Evolutionary conservation across 2,329 filamentous ascomycete genomes (phyloP), one percentile per base, ranked within the genome.

Genomic region (Sporothrix brunneoviolacea): DNA sequence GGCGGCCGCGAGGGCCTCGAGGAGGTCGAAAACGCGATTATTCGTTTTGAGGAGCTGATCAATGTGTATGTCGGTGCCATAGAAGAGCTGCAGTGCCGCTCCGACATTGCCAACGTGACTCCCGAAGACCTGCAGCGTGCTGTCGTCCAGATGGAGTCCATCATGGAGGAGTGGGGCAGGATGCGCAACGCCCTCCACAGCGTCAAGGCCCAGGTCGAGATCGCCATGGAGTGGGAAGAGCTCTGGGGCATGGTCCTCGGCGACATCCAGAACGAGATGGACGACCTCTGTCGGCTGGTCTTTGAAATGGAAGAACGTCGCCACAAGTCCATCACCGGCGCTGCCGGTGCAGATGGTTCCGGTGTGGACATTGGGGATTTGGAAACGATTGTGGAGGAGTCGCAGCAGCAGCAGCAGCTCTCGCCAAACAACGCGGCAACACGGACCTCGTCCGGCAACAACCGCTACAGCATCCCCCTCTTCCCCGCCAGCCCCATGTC

Each of bases 161-260:
- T 95, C 53, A 73, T 95, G 54, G 75, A 76, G 32, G 88, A 91
- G 61, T 98, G 93, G 93, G 76, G 82, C 39, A 82, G 83, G 57
- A 91, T 96, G 60, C 86, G 89, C 60, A 75, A 73, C 37, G 84
- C 86, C 1, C 71, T 98, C 45, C 86, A 85, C 56, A 83, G 71
- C 22, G 86, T 95, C 50, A 95, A 95, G 64, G 80, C 80, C 42
- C 91, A 97, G 63, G 91, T 98, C 16, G 93, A 97, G 67, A 83
- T 95, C 52, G 93, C 93, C 41, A 95, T 97, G 90, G 93, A 98
- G 64, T 98, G 91, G 91, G 91, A 96, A 66, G 91, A 97, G 68
- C 75, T 98, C 32, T 97, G 93, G 91, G 89, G 89, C 60, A 88
- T 80, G 56, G 91, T 97, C 3, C 74, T 98, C 3, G 91, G 91